Conservation (phyloP, 2,329 filamentous ascomycete species). For the Huntiella savannae region DNA sequence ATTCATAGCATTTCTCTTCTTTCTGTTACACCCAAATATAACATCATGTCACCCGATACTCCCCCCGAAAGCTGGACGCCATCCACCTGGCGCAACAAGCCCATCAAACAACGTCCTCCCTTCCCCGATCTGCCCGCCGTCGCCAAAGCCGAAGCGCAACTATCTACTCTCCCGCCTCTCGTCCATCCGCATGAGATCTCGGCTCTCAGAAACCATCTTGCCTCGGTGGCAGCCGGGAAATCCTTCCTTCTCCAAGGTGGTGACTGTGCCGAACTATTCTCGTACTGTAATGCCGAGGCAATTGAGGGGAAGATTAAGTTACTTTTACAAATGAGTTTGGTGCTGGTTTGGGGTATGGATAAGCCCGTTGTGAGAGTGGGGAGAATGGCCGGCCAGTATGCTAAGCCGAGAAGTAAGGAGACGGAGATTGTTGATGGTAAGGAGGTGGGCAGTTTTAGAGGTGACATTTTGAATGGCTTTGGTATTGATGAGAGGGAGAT, state of each 20-base stretch:
- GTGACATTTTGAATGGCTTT: conserved; percentile 89
- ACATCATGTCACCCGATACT: background rate
- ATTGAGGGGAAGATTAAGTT: conserved; percentile 97
- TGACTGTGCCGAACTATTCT: conserved; percentile 92
- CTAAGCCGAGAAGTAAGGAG: conserved; percentile 80
- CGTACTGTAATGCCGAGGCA: conserved; percentile 75
- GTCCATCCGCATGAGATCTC: conserved; percentile 67
- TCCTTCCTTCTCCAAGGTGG: conserved; percentile 91
- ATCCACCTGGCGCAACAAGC: conserved; percentile 56
- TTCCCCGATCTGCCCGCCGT: conserved; percentile 47
- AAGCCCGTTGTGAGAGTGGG: conserved; percentile 83
- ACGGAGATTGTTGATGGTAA: conserved; percentile 65
- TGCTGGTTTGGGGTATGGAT: conserved; percentile 72
- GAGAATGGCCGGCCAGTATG: conserved; percentile 92
- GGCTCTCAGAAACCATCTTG: conserved; percentile 57
- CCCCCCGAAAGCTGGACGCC: conserved; percentile 29
- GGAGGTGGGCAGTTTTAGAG: conserved; percentile 75
- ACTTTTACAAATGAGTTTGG: conserved; percentile 87
- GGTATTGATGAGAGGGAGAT: conserved; percentile 54
- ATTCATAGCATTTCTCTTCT: too few species aligned
- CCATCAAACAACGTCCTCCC: conserved; percentile 56
- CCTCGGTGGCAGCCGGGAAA: conserved; percentile 74
- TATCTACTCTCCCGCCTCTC: conserved; percentile 52
- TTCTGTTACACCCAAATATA: background rate
- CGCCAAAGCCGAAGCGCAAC: conserved; percentile 40